These are phyloP conservation scores for Zymoseptoria ardabiliae DNA, from an alignment of 2,329 filamentous ascomycete genomes.

Conservation along the genomic window DNA sequence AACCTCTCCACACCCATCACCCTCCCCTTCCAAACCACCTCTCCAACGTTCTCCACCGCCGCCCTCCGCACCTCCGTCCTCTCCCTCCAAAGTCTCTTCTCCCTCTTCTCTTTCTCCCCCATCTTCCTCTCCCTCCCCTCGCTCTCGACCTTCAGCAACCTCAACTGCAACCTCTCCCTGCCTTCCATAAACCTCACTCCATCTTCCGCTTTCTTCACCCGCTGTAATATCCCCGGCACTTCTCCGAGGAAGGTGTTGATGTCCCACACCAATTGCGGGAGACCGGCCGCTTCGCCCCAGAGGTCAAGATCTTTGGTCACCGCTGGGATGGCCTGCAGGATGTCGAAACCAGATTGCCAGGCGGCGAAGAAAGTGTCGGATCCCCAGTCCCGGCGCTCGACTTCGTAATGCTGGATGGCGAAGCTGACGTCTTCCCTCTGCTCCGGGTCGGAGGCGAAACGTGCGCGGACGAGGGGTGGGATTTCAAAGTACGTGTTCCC, in stretches of 20 bases:
- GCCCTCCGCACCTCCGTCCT: background rate
- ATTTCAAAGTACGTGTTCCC: background rate
- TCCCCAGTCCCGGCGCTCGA: background rate
- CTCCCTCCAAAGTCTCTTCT: background rate
- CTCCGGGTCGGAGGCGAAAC: background rate
- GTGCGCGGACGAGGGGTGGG: background rate
- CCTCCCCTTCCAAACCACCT: background rate
- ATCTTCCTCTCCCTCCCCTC: background rate
- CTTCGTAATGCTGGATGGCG: background rate
- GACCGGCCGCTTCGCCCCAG: background rate
- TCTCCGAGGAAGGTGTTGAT: background rate
- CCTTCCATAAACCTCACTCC: background rate
- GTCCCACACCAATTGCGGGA: background rate
- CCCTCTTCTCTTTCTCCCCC: background rate
- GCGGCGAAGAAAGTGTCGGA: background rate
- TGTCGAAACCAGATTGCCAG: background rate
- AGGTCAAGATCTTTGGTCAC: background rate
- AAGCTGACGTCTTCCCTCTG: background rate
- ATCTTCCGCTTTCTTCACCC: background rate
- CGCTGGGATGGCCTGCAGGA: background rate
- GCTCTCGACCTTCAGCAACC: background rate
- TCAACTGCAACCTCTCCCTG: background rate
- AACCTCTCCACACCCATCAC: background rate
- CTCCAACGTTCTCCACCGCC: background rate
- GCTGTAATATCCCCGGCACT: background rate